Evolutionary conservation across 2,329 filamentous ascomycete species (phyloP), one percentile per base, ranked within the genome.

Genomic region (Fusarium penzigii): DNA sequence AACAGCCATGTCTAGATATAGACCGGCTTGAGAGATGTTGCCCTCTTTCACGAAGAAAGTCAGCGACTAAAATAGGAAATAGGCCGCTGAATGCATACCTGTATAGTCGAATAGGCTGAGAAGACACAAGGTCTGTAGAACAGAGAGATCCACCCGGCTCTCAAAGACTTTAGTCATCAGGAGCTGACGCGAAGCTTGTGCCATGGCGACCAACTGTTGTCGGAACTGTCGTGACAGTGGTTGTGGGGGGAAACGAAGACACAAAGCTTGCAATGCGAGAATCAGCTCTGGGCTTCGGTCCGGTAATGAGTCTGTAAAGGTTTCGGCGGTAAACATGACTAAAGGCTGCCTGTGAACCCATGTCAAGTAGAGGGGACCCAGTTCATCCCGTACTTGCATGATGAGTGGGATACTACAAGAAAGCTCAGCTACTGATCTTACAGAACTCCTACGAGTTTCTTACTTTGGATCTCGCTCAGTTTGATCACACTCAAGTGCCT

Each of bases 341-440:
- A 82, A 65, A 6, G 78, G 78, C 46, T 82, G 79, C 20, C 72
- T 75, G 47, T 81, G 75, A 49, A 77, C 78, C 56, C 76, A 80
- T 5, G 69, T 59, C 4, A 79, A 56, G 57, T 80, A 82, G 2
- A 73, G 60, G 13, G 32, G 13, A 36, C 32, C 32, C 5, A 36
- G 32, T 14, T 36, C 32, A 36, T 36, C 32, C 42, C 75, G 67
- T 12, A 56, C 62, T 17, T 50, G 52, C 9, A 54, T 46, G 13
- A 53, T 29, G 17, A 64, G 32, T 14, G 42, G 51, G 20, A 49
- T 47, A 25, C 51, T 48, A 13, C 41, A 41, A 11, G 10, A 16
- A 14, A 16, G 14, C 17, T 25, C 7, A 25, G 20, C 20, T 25
- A 25, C 7, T 25, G 42, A 38, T 17, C 13, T 7, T 17, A 12